Evolutionary conservation across 805 yeast genomes (phyloP).

Genomic region (Phaffomyces antillensis): DNA sequence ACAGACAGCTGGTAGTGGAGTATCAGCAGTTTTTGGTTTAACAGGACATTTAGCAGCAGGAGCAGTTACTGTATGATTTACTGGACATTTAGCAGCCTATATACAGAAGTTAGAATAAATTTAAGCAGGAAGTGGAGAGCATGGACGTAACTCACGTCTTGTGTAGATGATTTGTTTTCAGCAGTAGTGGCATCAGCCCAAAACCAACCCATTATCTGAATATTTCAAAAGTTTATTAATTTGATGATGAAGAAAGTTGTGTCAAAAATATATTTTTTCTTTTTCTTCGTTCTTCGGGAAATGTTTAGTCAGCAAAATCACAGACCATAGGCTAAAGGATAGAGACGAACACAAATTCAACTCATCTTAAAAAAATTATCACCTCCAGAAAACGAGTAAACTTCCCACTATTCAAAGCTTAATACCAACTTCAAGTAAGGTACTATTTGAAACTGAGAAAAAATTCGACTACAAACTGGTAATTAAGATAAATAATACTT

Average conservation of each 20-base stretch:
- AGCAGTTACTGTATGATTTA: conserved; percentile 8
- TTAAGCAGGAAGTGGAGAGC: not conserved
- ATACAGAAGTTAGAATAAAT: not conserved
- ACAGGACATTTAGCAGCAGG: conserved; percentile 35
- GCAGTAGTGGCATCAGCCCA: conserved; percentile 51
- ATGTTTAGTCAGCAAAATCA: too few relatives aligned
- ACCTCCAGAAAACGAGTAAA: too few relatives aligned
- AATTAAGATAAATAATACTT: not conserved
- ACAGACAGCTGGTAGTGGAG: conserved; percentile 27
- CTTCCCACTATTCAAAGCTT: too few relatives aligned
- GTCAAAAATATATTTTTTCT: not conserved
- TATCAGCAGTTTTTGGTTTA: conserved; percentile 22
- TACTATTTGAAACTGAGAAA: too few relatives aligned
- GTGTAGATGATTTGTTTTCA: not conserved
- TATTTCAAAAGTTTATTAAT: not conserved
- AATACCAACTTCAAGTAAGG: too few relatives aligned
- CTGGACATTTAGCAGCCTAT: conserved; percentile 12
- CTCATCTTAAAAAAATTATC: too few relatives aligned
- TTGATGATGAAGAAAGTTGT: not conserved
- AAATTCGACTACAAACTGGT: not conserved
- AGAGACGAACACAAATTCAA: too few relatives aligned
- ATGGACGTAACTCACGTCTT: not conserved
- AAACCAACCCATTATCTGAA: conserved; percentile 72
- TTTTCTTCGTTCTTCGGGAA: not conserved
- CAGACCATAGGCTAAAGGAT: too few relatives aligned